Evolutionary conservation across 139 green algal genomes (phyloP).

Genomic region (Chlorella sp.): DNA sequence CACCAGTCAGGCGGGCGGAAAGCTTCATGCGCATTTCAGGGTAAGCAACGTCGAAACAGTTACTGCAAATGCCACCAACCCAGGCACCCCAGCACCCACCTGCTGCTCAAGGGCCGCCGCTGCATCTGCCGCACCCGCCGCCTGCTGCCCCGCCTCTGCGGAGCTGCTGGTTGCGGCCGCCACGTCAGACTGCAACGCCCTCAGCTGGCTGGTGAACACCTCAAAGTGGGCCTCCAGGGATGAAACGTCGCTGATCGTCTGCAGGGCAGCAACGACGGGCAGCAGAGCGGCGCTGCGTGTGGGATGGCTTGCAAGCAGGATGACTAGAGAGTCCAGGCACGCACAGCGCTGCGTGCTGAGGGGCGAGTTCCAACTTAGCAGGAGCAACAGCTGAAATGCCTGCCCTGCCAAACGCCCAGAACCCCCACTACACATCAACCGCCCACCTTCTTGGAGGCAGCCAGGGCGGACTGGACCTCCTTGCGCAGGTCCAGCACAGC

Average conservation of each 20-base stretch:
- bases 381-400: neutral
- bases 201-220: neutral
- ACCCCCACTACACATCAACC: neutral
- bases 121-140: neutral
- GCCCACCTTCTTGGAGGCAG: neutral
- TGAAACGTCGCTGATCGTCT: conserved; percentile 3
- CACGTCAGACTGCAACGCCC: neutral
- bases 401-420: neutral
- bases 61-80: neutral
- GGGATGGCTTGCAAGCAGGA: neutral
- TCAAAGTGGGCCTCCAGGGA: neutral
- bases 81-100: neutral
- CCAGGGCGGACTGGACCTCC: neutral
- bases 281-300: neutral
- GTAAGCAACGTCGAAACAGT: neutral
- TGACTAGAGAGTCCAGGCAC: too few species aligned
- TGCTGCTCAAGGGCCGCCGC: conserved; percentile 22
- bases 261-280: neutral
- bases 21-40: neutral
- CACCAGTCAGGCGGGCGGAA: neutral
- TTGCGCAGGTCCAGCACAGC: neutral
- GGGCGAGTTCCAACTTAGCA: neutral
- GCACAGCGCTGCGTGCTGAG: neutral
- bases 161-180: neutral
- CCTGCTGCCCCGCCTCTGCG: neutral